Base-by-base conservation (phyloP, 2,329 filamentous ascomycete genomes). In the Hypoxylon sp. region DNA sequence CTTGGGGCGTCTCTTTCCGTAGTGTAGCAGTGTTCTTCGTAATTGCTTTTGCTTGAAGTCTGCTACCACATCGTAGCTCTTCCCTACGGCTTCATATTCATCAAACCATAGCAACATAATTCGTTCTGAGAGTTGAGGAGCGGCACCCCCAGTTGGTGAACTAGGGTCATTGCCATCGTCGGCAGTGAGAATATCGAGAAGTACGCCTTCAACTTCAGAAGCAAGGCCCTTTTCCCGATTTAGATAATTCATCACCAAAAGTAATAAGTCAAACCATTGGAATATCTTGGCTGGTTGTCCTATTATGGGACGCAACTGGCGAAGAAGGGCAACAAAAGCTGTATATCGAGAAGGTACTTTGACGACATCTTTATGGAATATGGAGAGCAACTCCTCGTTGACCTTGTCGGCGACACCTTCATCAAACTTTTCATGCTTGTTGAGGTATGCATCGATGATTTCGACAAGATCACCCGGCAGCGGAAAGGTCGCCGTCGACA, bases 201-300 rank as follows among this genome's bases (percentile, higher is more conserved):
- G 71, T 45, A 84, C 81, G n/a, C 81, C 79, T 42, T 84, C 77
- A 1, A 83, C 82, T 67, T 90, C 87, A 23, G 80, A 76, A 29
- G 88, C 78, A 45, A 88, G 75, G 4, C 76, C 78, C 63, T 84
- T 86, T 63, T 88, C 85, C 43, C 82, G 78, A 9, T 78, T 80
- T 7, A 86, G 71, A 37, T 80, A 74, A 53, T 83, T 67, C 20
- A 78, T 61, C 2, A 82, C 77, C 0, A 84, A 82, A 34, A 85
- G 70, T 9, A 87, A 74, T 56, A 80, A 73, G 34, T 88, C 82
- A 80, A 89, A 91, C 90, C 90, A 94, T 51, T 85, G 79, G 46
- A 86, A 71, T 45, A 90, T 70, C 46, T 86, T 81, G 23, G 81
- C 77, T 2, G 86, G 79, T 7, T 83, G 83, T 47, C 78, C 79